These are phyloP conservation scores for Yarrowia deformans DNA, from an alignment of 805 yeast genomes.

Conservation along the genomic window DNA sequence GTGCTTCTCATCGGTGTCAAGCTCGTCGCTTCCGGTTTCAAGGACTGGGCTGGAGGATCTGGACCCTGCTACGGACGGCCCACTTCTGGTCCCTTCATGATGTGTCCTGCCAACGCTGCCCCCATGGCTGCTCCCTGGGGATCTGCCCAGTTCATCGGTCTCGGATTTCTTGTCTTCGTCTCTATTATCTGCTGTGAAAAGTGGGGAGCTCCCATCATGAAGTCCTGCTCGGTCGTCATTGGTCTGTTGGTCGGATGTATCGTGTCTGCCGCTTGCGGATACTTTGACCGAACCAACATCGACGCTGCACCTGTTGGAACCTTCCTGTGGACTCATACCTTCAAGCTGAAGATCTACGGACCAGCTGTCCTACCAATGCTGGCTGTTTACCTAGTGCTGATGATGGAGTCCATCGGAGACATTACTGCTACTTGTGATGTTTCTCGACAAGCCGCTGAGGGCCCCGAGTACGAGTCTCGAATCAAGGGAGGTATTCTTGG, in stretches of 20 bases:
- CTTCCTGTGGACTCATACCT: constrained; percentile 90
- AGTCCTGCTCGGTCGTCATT: constrained; percentile 87
- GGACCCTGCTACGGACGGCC: constrained; percentile 52
- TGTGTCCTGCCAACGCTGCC: constrained; percentile 60
- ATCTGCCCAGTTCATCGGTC: constrained; percentile 82
- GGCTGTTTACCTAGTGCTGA: constrained; percentile 79
- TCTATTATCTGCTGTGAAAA: constrained; percentile 78
- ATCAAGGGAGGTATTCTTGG: constrained; percentile 93
- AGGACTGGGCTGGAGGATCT: constrained; percentile 89
- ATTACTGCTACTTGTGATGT: constrained; percentile 94
- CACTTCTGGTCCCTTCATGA: constrained; percentile 54
- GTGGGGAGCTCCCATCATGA: constrained; percentile 95
- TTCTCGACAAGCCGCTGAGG: constrained; percentile 83
- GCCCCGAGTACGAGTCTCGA: constrained; percentile 79
- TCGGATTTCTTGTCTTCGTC: constrained; percentile 82
- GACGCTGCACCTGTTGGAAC: constrained; percentile 80
- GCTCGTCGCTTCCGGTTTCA: constrained; percentile 73
- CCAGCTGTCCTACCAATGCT: constrained; percentile 86
- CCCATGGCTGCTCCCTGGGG: constrained; percentile 77
- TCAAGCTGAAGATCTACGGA: constrained; percentile 76
- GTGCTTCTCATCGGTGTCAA: constrained; percentile 81
- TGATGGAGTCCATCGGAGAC: constrained; percentile 96
- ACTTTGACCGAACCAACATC: constrained; percentile 66
- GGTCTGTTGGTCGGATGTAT: constrained; percentile 89
- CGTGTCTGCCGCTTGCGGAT: constrained; percentile 90